Conservation (phyloP, 2,329 filamentous ascomycete species). For the Neobulgaria alba region DNA sequence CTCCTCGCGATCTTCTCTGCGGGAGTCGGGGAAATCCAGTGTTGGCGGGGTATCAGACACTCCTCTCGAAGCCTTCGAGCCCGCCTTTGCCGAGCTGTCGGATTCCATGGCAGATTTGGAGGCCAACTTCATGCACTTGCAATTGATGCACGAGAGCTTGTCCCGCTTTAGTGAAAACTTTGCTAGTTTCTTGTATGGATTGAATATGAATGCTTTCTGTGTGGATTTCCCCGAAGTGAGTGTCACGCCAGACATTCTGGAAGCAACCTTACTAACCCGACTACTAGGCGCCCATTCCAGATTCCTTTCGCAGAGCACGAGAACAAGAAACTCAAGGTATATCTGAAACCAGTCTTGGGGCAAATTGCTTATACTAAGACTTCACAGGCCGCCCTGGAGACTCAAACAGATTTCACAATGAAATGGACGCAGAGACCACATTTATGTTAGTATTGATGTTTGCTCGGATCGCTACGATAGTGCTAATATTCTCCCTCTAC, state of each 20-base stretch:
- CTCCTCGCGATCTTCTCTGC: conserved; percentile 80
- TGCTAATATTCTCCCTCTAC: conserved; percentile 13
- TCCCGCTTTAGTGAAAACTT: conserved; percentile 94
- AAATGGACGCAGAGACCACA: conserved; percentile 62
- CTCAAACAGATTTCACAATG: conserved; percentile 29
- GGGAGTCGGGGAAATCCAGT: conserved; percentile 52
- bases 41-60: conserved; percentile 46
- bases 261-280: conserved; percentile 2
- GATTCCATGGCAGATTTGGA: conserved; percentile 94
- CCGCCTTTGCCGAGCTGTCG: conserved; percentile 84
- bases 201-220: conserved; percentile 99
- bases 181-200: conserved; percentile 84
- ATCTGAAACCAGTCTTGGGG: no score
- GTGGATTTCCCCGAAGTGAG: conserved; percentile 90
- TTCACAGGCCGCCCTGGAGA: conserved; percentile 27
- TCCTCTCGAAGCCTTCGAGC: conserved; percentile 76
- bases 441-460: conserved; percentile 70
- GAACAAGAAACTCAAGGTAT: conserved; percentile 50
- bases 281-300: conserved; percentile 64
- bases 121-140: conserved; percentile 94
- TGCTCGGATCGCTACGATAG: no score
- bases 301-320: conserved; percentile 67
- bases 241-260: not conserved
- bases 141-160: conserved; percentile 92
- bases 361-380: not conserved